Base-by-base conservation (phyloP, 2,329 filamentous ascomycete species). In the Calonectria pteridis region DNA sequence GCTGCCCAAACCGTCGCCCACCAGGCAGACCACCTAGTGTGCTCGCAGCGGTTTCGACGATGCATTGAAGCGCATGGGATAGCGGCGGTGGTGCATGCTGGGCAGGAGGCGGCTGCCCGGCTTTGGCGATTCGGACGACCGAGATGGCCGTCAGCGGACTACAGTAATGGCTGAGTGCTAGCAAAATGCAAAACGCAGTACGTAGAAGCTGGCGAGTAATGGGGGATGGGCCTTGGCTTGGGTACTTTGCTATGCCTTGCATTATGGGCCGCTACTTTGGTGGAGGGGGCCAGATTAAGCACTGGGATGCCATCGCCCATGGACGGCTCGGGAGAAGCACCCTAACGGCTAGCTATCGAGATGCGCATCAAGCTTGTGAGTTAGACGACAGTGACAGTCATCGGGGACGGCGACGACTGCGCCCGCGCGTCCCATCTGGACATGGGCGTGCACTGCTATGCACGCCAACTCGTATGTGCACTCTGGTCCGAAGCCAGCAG, bases 61-160 rank as follows among this genome's bases (percentile, higher is more conserved):
- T 62, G 55, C 59, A 49, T 46, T 49, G 59, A 43, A 64, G 59
- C 59, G 40, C 59, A 33, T 49, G 37, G 26, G 10, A 64, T 64
- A 28, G 37, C 37, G 37, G 59, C 28, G 37, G 59, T 33, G 59
- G 33, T 40, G 59, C 37, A 40, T 31, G 40, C 43, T 20, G 59
- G 59, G 33, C 26, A 40, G 59, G 16, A 49, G 33, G 51, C 20
- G 53, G 51, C 29, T 37, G 66, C n/a, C 20, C 16, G 31, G 63
- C 16, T 37, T 64, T 46, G 46, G 55, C 6, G 40, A 69, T 69
- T 46, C n/a, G 43, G 43, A 46, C 43, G 58, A 58, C 65, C 51
- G 53, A 68, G 58, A 20, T 33, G 40, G 43, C 55, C 55, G 67
- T 64, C 67, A 69, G 67, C 67, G 67, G 67, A 33, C 67, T 33